These are phyloP conservation scores for Pleurozium schreberi DNA, from an alignment of 225 moss, liverwort and hornwort species.

Conservation along the genomic window DNA sequence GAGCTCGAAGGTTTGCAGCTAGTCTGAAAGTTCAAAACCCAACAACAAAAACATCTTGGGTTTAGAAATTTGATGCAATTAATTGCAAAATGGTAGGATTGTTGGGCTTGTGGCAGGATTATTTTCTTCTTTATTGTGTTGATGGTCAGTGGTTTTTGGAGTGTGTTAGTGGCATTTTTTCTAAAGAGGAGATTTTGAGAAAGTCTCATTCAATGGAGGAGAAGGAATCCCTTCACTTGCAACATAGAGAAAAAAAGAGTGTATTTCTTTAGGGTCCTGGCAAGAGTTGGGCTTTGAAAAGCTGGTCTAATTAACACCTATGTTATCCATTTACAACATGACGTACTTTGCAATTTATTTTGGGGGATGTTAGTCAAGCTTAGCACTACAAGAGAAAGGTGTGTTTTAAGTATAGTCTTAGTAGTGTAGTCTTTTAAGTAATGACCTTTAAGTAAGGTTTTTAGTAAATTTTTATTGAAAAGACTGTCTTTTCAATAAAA, in stretches of 20 bases:
- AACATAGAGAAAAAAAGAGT: neutral
- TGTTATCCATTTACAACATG: neutral
- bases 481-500: too few species aligned
- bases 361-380: neutral
- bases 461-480: too few species aligned
- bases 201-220: too few species aligned
- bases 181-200: neutral
- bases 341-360: accelerated
- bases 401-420: too few species aligned
- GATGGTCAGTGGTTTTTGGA: neutral
- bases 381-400: too few species aligned
- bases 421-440: too few species aligned
- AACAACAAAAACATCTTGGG: neutral
- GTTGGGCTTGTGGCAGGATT: neutral
- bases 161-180: accelerated
- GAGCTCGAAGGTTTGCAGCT: too few species aligned
- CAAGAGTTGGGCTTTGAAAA: neutral
- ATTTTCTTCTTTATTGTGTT: neutral
- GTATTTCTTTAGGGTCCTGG: neutral
- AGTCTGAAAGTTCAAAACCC: neutral
- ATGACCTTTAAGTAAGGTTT: too few species aligned
- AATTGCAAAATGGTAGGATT: neutral
- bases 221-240: neutral
- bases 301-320: accelerated
- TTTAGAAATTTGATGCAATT: neutral